Evolutionary conservation across 176 grass and related monocot species (phyloP), one percentile per base, ranked within the genome.

Genomic region (Carex scoparia): DNA sequence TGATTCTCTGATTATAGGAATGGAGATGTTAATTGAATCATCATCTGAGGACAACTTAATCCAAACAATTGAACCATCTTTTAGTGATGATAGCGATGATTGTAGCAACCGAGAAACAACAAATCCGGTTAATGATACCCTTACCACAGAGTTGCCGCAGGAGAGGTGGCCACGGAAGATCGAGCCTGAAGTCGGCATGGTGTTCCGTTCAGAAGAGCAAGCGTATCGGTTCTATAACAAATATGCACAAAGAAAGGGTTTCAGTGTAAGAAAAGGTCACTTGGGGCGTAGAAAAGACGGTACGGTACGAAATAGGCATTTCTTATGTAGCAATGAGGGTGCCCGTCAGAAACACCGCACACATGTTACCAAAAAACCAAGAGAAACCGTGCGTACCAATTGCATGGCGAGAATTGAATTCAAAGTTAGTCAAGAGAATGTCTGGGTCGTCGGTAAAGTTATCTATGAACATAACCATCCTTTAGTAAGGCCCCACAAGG

Each of bases 301-400:
- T 55, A 87, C 49, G 7, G 57, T 91, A 70, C 61, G 89, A 54
- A 86, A 91, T 57, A 85, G 83, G 55, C 81, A 87, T 2, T 91
- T 91, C 86, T 85, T 91, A 33, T 91, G 89, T 65, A 91, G 89
- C 85, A 88, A 91, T 68, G 89, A 91, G 85, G 89, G 86, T 81
- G 63, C 82, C n/a, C 86, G 83, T 71, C 86, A 91, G 89, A 86
- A 64, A 55, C 89, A 91, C 61, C 64, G 81, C 46, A 85, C 85
- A 62, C 86, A 91, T 70, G 14, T 86, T 71, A 88, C 89, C 0
- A 88, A 88, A 81, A 91, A 72, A 71, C 79, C 84, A n/a, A 73
- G 79, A 58, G 86, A 88, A 35, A 84, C 35, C 16, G 84, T 83
- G 40, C 85, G 86, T 33, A 91, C 86, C 33, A 91, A 91, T 80